phyloP scores from a whole-genome alignment of 176 grass and related monocot species.

The Carex pumila region DNA sequence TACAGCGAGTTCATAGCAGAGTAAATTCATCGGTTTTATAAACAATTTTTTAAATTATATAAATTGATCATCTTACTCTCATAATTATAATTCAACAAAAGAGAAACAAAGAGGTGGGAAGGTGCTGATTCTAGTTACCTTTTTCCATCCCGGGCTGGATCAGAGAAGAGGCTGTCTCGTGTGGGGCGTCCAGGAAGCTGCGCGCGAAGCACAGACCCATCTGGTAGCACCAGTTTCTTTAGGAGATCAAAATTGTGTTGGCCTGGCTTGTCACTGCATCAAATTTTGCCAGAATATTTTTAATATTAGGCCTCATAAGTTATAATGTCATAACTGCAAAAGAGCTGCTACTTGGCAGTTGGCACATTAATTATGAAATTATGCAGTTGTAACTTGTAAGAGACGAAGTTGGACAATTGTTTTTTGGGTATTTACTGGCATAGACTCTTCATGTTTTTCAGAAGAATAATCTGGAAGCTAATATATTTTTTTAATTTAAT shows the following conservation, averaged over 20 bases:
- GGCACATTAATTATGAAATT: not conserved
- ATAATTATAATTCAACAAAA: not conserved
- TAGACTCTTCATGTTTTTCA: not conserved
- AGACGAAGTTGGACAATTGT: not conserved
- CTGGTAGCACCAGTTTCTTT: slow-evolving; percentile 67
- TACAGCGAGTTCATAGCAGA: not conserved
- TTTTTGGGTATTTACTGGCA: not conserved
- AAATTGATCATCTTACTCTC: not conserved
- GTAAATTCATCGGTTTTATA: not conserved
- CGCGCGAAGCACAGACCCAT: slow-evolving; percentile 63
- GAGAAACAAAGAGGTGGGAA: not conserved
- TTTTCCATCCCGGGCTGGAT: slow-evolving; percentile 55
- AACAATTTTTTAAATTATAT: not conserved
- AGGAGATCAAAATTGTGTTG: slow-evolving; percentile 69
- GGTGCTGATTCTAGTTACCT: slow-evolving; percentile 25
- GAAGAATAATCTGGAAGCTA: not conserved
- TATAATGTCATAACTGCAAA: not conserved
- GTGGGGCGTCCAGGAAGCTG: slow-evolving; percentile 61
- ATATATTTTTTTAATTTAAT: not conserved
- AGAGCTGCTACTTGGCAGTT: not conserved
- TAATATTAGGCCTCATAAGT: not conserved
- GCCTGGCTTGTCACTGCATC: slow-evolving; percentile 70
- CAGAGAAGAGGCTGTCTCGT: slow-evolving; percentile 71
- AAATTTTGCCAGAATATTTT: not conserved
- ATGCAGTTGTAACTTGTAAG: not conserved